phyloP scores from a whole-genome alignment of 2,329 filamentous ascomycete genomes.

The Sclerotinia subarctica region DNA sequence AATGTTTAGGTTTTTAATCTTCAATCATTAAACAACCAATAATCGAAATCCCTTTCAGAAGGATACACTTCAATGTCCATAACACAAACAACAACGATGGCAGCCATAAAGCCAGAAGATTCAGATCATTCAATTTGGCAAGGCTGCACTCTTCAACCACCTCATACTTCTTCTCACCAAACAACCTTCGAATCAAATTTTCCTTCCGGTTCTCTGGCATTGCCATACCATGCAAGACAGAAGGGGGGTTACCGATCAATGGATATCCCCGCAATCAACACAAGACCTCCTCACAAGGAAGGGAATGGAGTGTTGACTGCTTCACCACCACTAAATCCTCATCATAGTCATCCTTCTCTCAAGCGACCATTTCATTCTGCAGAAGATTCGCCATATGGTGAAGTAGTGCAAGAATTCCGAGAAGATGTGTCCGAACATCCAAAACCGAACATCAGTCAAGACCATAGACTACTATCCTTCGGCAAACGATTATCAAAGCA shows the following conservation, averaged over 20 bases:
- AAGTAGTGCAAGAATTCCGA: slow-evolving; percentile 34
- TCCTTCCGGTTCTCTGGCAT: slow-evolving; percentile 28
- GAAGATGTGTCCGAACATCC: slow-evolving; percentile 35
- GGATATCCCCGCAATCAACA: slow-evolving; percentile 34
- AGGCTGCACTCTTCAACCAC: slow-evolving; percentile 35
- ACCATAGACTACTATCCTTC: slow-evolving; percentile 39
- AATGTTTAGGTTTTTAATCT: slow-evolving; percentile 25
- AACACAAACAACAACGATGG: slow-evolving; percentile 38
- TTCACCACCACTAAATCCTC: slow-evolving; percentile 34
- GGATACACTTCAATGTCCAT: slow-evolving; percentile 37
- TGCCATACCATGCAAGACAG: slow-evolving; percentile 34
- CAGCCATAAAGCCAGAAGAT: slow-evolving; percentile 38
- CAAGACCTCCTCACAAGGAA: slow-evolving; percentile 29
- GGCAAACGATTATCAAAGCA: slow-evolving; percentile 40
- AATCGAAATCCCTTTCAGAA: slow-evolving; percentile 25
- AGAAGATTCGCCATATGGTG: slow-evolving; percentile 34
- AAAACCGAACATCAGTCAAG: slow-evolving; percentile 38
- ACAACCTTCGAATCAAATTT: slow-evolving; percentile 34
- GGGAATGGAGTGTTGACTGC: slow-evolving; percentile 30
- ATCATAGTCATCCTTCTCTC: slow-evolving; percentile 38
- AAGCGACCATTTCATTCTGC: slow-evolving; percentile 36
- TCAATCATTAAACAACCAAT: slow-evolving; percentile 21
- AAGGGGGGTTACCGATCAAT: slow-evolving; percentile 36
- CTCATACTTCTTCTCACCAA: slow-evolving; percentile 28
- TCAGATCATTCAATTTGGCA: slow-evolving; percentile 37